phyloP scores from a whole-genome alignment of 2,329 filamentous ascomycete species.

The Phaeomoniella chlamydospora region DNA sequence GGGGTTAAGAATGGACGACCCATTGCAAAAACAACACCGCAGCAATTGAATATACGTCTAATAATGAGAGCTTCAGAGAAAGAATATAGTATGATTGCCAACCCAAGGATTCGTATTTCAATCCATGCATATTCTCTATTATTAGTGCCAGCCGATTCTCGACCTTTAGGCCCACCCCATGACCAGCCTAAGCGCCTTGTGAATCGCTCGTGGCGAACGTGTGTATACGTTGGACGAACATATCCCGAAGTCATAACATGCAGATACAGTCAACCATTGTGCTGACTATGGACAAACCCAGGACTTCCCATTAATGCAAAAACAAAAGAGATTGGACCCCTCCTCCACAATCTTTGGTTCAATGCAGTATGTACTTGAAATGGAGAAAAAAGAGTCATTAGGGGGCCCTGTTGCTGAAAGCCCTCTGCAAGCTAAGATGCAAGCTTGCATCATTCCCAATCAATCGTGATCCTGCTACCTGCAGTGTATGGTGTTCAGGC shows the following conservation, averaged over 20 bases:
- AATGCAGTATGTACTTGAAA: neutral
- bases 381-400: neutral
- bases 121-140: neutral
- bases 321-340: neutral
- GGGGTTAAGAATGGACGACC: no score
- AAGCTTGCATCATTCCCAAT: neutral
- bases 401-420: no score
- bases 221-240: neutral
- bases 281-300: neutral
- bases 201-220: neutral
- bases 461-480: neutral
- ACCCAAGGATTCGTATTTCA: neutral
- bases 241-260: neutral
- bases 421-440: no score
- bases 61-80: no score
- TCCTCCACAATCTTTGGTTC: neutral
- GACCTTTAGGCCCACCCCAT: neutral
- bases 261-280: neutral
- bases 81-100: no score
- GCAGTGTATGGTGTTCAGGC: neutral
- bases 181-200: neutral
- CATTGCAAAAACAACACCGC: no score
- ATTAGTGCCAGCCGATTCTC: neutral
- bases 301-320: neutral
- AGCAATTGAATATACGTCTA: no score